Evolutionary conservation across 2,329 filamentous ascomycete species (phyloP).

Genomic region (Verticillium alfalfae): DNA sequence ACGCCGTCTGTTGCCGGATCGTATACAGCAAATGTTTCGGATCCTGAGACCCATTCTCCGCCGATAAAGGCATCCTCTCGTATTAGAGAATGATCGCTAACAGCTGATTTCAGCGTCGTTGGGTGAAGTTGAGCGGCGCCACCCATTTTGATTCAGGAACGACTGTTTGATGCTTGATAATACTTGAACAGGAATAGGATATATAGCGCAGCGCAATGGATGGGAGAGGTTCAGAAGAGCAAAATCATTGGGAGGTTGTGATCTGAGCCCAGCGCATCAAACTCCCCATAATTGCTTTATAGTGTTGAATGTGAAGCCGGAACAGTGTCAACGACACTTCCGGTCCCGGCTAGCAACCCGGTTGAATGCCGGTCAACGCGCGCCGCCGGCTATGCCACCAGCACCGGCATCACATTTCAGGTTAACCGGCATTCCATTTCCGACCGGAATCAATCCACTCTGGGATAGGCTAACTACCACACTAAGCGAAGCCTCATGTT

Average conservation of each 20-base stretch:
- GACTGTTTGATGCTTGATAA: not conserved
- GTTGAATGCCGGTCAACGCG: not conserved
- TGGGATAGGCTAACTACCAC: not conserved
- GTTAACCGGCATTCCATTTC: not conserved
- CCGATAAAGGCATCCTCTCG: conserved; percentile 5
- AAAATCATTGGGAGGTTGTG: no score
- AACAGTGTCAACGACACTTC: not conserved
- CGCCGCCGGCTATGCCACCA: not conserved
- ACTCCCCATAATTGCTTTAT: not conserved
- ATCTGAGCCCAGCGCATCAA: no score
- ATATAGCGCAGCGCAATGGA: no score
- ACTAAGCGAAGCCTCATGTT: no score
- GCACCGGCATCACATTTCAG: not conserved
- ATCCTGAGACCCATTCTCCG: not conserved
- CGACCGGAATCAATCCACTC: not conserved
- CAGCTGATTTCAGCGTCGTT: not conserved
- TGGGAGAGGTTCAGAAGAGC: no score
- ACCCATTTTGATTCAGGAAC: not conserved
- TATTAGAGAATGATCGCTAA: not conserved
- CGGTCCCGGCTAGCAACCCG: not conserved
- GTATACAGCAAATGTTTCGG: conserved; percentile 1
- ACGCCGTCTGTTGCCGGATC: conserved; percentile 1
- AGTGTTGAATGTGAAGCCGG: not conserved
- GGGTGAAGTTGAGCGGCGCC: not conserved
- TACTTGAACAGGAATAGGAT: no score